Evolutionary conservation across 208 protist genomes (phyloP).

Genomic region (Porcisia hertigi): DNA sequence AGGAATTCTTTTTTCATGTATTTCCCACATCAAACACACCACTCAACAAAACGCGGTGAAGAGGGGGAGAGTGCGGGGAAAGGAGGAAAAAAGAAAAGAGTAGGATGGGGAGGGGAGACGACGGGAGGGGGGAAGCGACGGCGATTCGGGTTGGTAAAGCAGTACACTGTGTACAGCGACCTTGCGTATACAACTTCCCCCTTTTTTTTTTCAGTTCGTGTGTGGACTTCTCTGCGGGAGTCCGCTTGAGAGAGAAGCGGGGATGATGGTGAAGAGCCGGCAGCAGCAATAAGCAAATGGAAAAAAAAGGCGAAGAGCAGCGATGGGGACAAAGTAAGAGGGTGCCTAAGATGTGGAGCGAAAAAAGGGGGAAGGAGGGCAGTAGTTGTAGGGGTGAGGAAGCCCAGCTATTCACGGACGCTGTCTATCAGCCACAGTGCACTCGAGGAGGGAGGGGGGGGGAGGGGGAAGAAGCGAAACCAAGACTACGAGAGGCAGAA

Average conservation of each 20-base stretch:
- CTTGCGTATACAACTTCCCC: background rate
- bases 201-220: background rate
- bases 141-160: background rate
- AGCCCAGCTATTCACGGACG: background rate
- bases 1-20: background rate
- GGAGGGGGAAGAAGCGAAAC: background rate
- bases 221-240: background rate
- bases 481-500: background rate
- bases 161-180: background rate
- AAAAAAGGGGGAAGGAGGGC: background rate
- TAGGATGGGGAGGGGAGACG: background rate
- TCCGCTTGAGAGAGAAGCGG: background rate
- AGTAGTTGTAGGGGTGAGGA: background rate
- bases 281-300: constrained; percentile 1
- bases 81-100: background rate
- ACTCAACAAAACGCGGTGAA: background rate
- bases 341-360: background rate
- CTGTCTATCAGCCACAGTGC: background rate
- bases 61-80: too few species aligned
- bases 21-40: background rate
- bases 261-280: background rate
- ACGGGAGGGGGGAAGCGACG: background rate
- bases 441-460: too few species aligned
- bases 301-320: background rate
- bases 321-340: background rate